Evolutionary conservation across 2,329 filamentous ascomycete species (phyloP), one percentile per base, ranked within the genome.

Genomic region (Hypoxylon sp.): DNA sequence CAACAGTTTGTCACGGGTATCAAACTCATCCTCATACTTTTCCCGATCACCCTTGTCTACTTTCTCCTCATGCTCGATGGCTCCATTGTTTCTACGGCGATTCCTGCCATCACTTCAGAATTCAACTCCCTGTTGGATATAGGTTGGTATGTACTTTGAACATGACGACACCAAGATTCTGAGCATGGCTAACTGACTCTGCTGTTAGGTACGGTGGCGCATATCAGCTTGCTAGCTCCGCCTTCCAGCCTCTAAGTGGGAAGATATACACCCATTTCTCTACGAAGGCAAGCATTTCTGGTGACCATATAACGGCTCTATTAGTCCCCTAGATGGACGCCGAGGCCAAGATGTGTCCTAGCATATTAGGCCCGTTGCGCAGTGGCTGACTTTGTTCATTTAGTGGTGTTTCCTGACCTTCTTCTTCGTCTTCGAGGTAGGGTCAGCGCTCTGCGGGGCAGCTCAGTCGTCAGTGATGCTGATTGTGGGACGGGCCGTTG

Each of bases 401-500:
- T 7, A 50, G 63, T 66, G 66, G 59, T 18, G 40, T 11, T 69
- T 64, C 32, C 26, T 79, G 2, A 26, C 36, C 48, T 79, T 82
- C 20, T 75, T 88, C 18, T 57, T 73, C 24, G 50, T 85, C 33
- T 88, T 88, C 61, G 84, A 87, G 68, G 28, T 85, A 2, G 86
- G 86, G 0, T 85, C 82, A 0, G 68, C 83, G 1, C 72, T 88
- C 4, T 87, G 85, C 63, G 85, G 75, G 61, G 63, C 78, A 51
- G 82, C 85, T 0, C 74, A 69, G 0, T 81, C 77, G 6, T 84
- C 82, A 0, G 70, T 74, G 0, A 83, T 83, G 77, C 78, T 88
- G 38, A 87, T 88, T 45, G 72, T 82, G 4, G 84, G 85, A 1
- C 80, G 85, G 2, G 83, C 82, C 0, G 71, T 87, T 4, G 82